phyloP scores from a whole-genome alignment of 257 asterid genomes.

The Echites panduratus region DNA sequence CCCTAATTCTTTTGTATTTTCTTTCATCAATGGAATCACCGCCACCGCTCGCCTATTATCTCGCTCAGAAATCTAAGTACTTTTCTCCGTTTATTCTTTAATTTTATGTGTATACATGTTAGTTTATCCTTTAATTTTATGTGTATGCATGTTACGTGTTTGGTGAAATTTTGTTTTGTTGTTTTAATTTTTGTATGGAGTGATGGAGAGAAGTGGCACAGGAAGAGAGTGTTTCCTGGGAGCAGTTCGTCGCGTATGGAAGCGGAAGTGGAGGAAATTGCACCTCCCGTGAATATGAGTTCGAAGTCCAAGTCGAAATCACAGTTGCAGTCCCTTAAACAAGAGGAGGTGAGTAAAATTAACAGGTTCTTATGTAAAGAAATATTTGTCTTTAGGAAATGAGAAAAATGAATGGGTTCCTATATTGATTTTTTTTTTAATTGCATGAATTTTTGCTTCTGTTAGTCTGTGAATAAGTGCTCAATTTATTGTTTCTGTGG shows the following conservation, averaged over 20 bases:
- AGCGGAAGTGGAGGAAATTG: conserved; percentile 50
- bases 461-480: neutral
- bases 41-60: conserved; percentile 43
- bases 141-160: neutral
- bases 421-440: neutral
- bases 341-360: conserved; percentile 46
- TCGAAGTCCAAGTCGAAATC: conserved; percentile 27
- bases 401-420: neutral
- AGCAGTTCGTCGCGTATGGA: conserved; percentile 54
- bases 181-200: neutral
- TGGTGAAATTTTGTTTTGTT: neutral
- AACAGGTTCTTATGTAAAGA: neutral
- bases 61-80: conserved; percentile 45
- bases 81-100: neutral
- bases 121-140: neutral
- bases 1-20: conserved; percentile 4
- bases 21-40: conserved; percentile 53
- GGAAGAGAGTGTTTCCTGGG: conserved; percentile 61
- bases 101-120: neutral
- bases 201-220: conserved; percentile 27
- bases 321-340: conserved; percentile 31
- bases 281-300: conserved; percentile 40
- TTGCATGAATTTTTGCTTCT: neutral
- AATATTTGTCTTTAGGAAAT: neutral
- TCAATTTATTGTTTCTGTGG: neutral